Conservation (phyloP, 2,329 filamentous ascomycete species). For the Alternaria gaisen region DNA sequence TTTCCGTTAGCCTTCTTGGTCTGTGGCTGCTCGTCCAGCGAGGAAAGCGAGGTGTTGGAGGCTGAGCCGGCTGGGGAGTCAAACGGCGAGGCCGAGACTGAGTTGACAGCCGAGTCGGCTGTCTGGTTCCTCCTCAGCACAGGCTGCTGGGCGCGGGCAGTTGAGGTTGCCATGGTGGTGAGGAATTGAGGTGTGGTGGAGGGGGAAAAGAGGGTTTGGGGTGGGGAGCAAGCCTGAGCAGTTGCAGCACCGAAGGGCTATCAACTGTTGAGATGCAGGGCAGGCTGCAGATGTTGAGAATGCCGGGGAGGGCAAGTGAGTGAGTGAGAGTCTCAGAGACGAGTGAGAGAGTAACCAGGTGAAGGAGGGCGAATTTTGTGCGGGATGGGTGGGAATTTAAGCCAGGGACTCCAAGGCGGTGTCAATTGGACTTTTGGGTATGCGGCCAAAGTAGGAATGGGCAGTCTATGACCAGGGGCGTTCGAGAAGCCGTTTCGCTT, state of each 20-base stretch:
- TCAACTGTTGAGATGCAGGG: slow-evolving; percentile 37
- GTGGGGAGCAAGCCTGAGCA: slow-evolving; percentile 14
- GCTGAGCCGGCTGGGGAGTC: slow-evolving; percentile 70
- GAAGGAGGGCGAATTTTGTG: slow-evolving; percentile 13
- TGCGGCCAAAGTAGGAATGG: slow-evolving; percentile 25
- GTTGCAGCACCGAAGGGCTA: slow-evolving; percentile 22
- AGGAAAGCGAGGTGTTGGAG: slow-evolving; percentile 92
- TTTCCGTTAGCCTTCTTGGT: slow-evolving; percentile 62
- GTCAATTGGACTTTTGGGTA: slow-evolving; percentile 32
- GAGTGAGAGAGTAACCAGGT: slow-evolving; percentile 6
- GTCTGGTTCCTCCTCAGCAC: slow-evolving; percentile 57
- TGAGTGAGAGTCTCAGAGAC: slow-evolving; percentile 5
- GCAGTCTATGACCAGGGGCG: slow-evolving; percentile 22
- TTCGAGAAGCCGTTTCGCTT: slow-evolving; percentile 26
- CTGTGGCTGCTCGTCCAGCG: slow-evolving; percentile 71
- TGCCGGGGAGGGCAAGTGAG: slow-evolving; percentile 7
- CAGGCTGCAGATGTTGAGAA: slow-evolving; percentile 30
- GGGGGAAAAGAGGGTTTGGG: background rate
- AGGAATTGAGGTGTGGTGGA: slow-evolving; percentile 9
- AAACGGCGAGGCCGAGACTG: slow-evolving; percentile 63
- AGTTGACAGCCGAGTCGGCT: slow-evolving; percentile 63
- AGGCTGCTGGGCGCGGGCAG: slow-evolving; percentile 62
- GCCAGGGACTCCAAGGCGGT: slow-evolving; percentile 29
- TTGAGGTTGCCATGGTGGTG: slow-evolving; percentile 57
- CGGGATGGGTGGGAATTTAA: slow-evolving; percentile 34